Evolutionary conservation across 148 eudicot genomes (phyloP), one percentile per base, ranked within the genome.

Genomic region (Fagopyrum homotropicum): DNA sequence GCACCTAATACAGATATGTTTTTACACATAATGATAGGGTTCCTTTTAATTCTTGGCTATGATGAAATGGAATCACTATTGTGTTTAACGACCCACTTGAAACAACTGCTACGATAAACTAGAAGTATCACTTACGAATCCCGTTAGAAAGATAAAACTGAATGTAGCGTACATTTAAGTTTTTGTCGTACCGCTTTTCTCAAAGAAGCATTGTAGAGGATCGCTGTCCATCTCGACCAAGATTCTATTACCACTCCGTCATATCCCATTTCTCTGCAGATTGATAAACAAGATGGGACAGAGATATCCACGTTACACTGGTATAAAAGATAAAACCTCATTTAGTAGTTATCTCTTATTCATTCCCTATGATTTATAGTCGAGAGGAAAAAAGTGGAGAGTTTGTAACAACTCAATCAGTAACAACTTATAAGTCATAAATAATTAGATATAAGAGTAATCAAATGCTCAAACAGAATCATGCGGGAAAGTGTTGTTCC

Each of bases 151-250:
- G 73, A 80, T 73, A 74, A 57, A 72, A 46, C 50, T 16, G 44
- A 50, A 74, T 43, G 35, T 50, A 19, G 40, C 40, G 6, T 29
- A 22, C 48, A 35, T 59, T 46, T 9, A 64, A 55, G n/a, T 51
- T 45, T 5, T 17, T 47, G 63, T 5, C 68, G 69, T 88, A 95
- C 99, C 94, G 64, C 44, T 82, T 84, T 87, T 60, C 97, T 89
- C 88, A 89, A 63, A 60, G 78, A 81, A 69, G 91, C 80, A 78
- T 92, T 91, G 59, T 90, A 86, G 75, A 95, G 86, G 84, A 95
- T 76, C 76, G 94, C 89, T 73, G 91, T 91, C 99, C 99, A 95
- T 79, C 91, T 92, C 64, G 99, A 95, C 99, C 99, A 95, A 57
- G 99, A 90, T 81, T 95, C 99, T 26, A 95, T 89, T 57, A 92